Evolutionary conservation across 2,329 filamentous ascomycete species (phyloP).

Genomic region (Ceratocystis albifundus): DNA sequence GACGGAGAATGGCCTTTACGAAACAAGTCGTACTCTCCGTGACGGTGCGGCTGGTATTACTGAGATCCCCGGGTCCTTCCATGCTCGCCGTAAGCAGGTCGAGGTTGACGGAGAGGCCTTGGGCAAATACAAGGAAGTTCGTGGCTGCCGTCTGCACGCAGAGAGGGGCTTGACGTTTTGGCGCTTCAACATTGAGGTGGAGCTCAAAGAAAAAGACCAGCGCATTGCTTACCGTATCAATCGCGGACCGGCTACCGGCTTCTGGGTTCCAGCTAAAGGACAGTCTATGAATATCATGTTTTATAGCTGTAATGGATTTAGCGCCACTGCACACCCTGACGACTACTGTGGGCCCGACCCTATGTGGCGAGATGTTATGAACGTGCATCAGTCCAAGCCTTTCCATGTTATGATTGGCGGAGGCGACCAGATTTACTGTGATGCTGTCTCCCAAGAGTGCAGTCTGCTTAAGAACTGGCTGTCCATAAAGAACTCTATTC

Average conservation of each 20-base stretch:
- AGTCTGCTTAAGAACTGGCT: constrained; percentile 74
- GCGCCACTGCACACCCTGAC: constrained; percentile 62
- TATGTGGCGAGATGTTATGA: constrained; percentile 91
- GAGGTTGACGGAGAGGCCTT: constrained; percentile 65
- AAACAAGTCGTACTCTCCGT: constrained; percentile 47
- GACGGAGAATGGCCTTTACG: constrained; percentile 72
- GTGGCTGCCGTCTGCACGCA: constrained; percentile 68
- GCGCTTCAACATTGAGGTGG: constrained; percentile 91
- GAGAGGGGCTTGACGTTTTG: constrained; percentile 90
- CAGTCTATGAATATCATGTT: constrained; percentile 99
- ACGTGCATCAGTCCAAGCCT: constrained; percentile 76
- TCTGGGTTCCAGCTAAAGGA: constrained; percentile 81
- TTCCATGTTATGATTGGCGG: constrained; percentile 99
- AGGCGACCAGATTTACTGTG: constrained; percentile 95
- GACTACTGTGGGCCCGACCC: constrained; percentile 86
- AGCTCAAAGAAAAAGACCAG: constrained; percentile 64
- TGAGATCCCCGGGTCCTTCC: constrained; percentile 44
- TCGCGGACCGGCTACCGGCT: constrained; percentile 71
- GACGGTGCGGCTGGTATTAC: constrained; percentile 37
- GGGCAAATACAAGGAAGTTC: constrained; percentile 71
- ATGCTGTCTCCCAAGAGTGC: constrained; percentile 65
- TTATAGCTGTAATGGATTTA: constrained; percentile 95
- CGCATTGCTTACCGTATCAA: constrained; percentile 95
- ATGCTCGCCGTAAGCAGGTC: constrained; percentile 42
- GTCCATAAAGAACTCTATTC: constrained; percentile 61